Base-by-base conservation (phyloP, 192 early-diverging fungal species). In the Coemansia aciculifera region DNA sequence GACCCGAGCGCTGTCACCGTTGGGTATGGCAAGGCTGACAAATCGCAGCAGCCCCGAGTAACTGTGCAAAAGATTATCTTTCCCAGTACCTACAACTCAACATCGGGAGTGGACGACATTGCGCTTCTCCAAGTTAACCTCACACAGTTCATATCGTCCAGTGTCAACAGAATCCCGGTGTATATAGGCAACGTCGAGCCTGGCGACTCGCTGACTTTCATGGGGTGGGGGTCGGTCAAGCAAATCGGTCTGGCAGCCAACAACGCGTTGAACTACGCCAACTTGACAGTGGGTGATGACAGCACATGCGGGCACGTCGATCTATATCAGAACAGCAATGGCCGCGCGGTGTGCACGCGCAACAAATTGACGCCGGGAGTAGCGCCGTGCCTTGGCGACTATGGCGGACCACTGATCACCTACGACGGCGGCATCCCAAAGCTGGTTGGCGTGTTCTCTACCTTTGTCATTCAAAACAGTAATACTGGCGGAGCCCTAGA, bases 201-300 rank as follows among this genome's bases (percentile, higher is more conserved):
- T 19, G 68, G 64, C 21, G 72, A 79, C 43, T 71, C 67, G 46
- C 72, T 79, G 12, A 67, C 65, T 1, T 67, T 73, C 24, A 71
- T 79, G 68, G 77, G 77, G 38, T 79, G 77, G 77, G 77, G 77
- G 4, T 71, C 72, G 15, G 56, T 72, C 5, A 40, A 79, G 21
- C 51, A 63, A 65, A 69, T 74, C 61, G 72, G 77, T 36, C 60
- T 67, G 10, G 77, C 67, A 12, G 65, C 62, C 37, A 68, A 42
- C 64, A 64, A 71, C 46, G 57, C 38, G 2, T 62, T 79, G 24
- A 74, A 65, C 64, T 73, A 65, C 51, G 71, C 72, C 42, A 79
- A 73, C 40, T 43, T 79, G 37, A 74, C 72, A 7, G 68, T 79
- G 27, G 77, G 77, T 7, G 77, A 79, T 32, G 71, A 73, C 39